A percentile compares a stretch with the other conserved stretches of the same genome.
Evolutionary conservation across 163 green algal genomes (phyloP).

Genomic region (Volvox carteri): DNA sequence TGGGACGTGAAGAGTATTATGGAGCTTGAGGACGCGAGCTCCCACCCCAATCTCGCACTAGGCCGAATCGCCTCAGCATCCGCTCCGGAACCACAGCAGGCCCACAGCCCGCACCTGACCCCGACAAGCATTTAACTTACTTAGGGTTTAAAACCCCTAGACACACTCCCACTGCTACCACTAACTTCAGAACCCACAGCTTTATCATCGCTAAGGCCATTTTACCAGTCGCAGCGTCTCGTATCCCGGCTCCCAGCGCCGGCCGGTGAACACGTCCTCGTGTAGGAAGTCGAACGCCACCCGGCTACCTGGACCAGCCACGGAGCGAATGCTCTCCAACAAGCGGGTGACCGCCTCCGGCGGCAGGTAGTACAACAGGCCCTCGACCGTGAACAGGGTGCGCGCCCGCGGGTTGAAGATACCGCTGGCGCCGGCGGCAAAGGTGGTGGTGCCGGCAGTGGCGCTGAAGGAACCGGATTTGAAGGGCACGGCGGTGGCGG

Average conservation of each 20-base stretch:
- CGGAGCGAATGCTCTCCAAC: slow-evolving; percentile 59
- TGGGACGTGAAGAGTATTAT: too few species aligned
- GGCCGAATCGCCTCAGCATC: too few species aligned
- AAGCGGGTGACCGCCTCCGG: slow-evolving; percentile 62
- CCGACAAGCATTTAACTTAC: too few species aligned
- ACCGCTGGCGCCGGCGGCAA: background rate
- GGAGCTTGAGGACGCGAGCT: too few species aligned
- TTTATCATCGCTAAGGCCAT: too few species aligned
- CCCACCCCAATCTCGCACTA: too few species aligned
- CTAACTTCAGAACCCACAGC: too few species aligned
- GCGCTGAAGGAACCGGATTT: background rate
- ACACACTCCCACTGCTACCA: background rate
- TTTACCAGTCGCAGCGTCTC: slow-evolving; percentile 49
- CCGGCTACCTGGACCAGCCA: slow-evolving; percentile 59
- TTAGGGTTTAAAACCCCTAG: too few species aligned
- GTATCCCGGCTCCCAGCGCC: slow-evolving; percentile 22
- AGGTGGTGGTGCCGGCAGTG: background rate
- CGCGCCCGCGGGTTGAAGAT: background rate
- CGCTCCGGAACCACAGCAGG: too few species aligned
- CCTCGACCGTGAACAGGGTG: slow-evolving; percentile 79
- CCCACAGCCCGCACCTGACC: too few species aligned
- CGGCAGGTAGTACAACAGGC: slow-evolving; percentile 82
- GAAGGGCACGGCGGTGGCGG: background rate
- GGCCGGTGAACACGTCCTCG: slow-evolving; percentile 18
- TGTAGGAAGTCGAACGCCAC: slow-evolving; percentile 51